A percentile compares a stretch with the other conserved stretches of the same genome.
phyloP scores from a whole-genome alignment of 371 early-diverging fungal species.

The Mortierella sp. region DNA sequence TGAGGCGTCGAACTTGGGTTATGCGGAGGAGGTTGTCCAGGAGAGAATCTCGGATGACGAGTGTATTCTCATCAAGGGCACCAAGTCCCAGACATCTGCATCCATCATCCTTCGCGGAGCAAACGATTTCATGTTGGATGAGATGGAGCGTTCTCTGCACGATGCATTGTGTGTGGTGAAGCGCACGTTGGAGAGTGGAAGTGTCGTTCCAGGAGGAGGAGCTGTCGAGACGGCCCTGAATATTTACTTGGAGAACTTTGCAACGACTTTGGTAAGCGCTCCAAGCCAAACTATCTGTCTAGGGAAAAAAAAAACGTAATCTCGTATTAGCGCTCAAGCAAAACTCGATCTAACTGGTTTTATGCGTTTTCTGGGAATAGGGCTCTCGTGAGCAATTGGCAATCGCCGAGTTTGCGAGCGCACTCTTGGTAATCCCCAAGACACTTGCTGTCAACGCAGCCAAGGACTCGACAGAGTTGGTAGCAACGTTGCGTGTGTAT shows the following conservation, averaged over 20 bases:
- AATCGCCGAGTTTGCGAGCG: slow-evolving; percentile 98
- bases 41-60: slow-evolving; percentile 98
- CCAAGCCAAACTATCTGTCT: too few species aligned
- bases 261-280: slow-evolving; percentile 84
- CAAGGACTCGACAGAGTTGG: slow-evolving; percentile 96
- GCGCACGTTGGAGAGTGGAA: slow-evolving; percentile 97
- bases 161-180: slow-evolving; percentile 99
- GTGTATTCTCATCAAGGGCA: slow-evolving; percentile 96
- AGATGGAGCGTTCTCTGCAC: slow-evolving; percentile 99
- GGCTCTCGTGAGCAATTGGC: slow-evolving; percentile 95
- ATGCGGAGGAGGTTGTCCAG: slow-evolving; percentile 96
- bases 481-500: slow-evolving; percentile 95
- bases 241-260: slow-evolving; percentile 98
- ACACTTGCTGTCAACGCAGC: slow-evolving; percentile 99
- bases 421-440: slow-evolving; percentile 98
- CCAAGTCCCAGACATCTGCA: slow-evolving; percentile 89
- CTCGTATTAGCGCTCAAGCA: too few species aligned
- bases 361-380: slow-evolving; percentile 30
- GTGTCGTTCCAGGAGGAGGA: slow-evolving; percentile 99
- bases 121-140: slow-evolving; percentile 99
- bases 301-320: too few species aligned
- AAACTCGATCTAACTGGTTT: too few species aligned
- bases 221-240: slow-evolving; percentile 98
- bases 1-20: slow-evolving; percentile 91
- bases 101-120: slow-evolving; percentile 99